A percentile compares a stretch with the other conserved stretches of the same genome.
These are phyloP conservation scores for Piper betle DNA, from an alignment of 164 flowering plant species.

Conservation along the genomic window DNA sequence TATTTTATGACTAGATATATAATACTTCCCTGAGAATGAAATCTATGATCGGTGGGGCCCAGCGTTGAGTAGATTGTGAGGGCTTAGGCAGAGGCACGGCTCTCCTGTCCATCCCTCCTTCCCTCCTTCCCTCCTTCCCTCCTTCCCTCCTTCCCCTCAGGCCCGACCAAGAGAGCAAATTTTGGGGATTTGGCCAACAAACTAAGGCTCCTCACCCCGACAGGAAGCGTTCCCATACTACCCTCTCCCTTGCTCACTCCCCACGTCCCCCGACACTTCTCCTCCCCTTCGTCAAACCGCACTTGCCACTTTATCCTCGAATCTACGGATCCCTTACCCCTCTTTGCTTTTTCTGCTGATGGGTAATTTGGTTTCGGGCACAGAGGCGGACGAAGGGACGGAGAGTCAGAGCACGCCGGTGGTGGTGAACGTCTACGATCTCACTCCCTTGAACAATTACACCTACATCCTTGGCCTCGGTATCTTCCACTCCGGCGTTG, in stretches of 20 bases:
- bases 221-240: too few relatives aligned
- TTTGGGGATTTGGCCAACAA: too few relatives aligned
- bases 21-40: too few relatives aligned
- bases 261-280: neutral
- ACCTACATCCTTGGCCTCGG: constrained; percentile 53
- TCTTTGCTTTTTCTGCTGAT: neutral
- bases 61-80: too few relatives aligned
- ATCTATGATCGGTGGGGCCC: too few relatives aligned
- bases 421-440: constrained; percentile 64
- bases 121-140: too few relatives aligned
- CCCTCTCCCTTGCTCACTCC: neutral
- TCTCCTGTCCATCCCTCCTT: too few relatives aligned
- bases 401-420: constrained; percentile 25
- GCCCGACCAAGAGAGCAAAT: too few relatives aligned
- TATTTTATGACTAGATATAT: too few relatives aligned
- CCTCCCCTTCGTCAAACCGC: neutral
- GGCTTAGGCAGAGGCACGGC: too few relatives aligned
- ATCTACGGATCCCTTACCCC: neutral
- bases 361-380: constrained; percentile 9
- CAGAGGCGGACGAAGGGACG: constrained; percentile 13
- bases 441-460: constrained; percentile 59
- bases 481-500: constrained; percentile 68
- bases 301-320: neutral
- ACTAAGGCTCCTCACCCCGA: too few relatives aligned
- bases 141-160: too few relatives aligned